Percentiles rank a stretch among this genome's conserved stretches.
Evolutionary conservation across 495 filamentous ascomycete genomes (phyloP).

Genomic region (Cercophora sp.): DNA sequence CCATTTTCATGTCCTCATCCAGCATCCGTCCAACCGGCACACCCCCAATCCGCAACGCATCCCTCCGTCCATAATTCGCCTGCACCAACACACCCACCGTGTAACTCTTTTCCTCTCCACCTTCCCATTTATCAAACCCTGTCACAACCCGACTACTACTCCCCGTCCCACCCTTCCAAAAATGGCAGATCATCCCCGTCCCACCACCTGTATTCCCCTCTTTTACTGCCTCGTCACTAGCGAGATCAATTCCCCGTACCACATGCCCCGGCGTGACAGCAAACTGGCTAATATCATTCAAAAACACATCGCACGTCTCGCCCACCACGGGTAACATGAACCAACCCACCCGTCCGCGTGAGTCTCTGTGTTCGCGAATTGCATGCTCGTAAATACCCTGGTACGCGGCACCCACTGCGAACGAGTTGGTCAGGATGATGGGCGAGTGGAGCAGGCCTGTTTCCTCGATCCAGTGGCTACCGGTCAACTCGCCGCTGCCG

Average conservation of each 20-base stretch:
- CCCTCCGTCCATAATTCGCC: conserved; percentile 46
- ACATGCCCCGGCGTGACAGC: conserved; percentile 41
- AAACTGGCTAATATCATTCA: conserved; percentile 44
- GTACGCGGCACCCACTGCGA: conserved; percentile 45
- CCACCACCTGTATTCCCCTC: conserved; percentile 53
- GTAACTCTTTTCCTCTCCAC: conserved; percentile 31
- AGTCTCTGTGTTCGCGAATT: conserved; percentile 34
- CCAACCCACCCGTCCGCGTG: conserved; percentile 37
- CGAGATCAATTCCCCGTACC: conserved; percentile 40
- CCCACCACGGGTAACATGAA: conserved; percentile 49
- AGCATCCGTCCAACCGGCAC: conserved; percentile 46
- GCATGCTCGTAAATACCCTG: conserved; percentile 47
- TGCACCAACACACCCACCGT: conserved; percentile 50
- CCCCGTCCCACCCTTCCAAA: conserved; percentile 52
- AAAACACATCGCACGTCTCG: conserved; percentile 50
- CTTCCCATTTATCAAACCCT: conserved; percentile 26
- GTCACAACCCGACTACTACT: conserved; percentile 43
- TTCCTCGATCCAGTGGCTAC: conserved; percentile 50
- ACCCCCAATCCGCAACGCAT: conserved; percentile 44
- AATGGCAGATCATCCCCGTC: conserved; percentile 50
- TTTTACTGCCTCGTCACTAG: conserved; percentile 33
- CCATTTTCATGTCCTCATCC: not conserved
- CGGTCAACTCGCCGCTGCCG: conserved; percentile 52
- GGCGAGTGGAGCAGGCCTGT: conserved; percentile 48
- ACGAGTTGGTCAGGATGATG: conserved; percentile 49